These are phyloP conservation scores for Chrysoporthe austroafricana DNA, from an alignment of 2,329 filamentous ascomycete genomes.

Conservation along the genomic window DNA sequence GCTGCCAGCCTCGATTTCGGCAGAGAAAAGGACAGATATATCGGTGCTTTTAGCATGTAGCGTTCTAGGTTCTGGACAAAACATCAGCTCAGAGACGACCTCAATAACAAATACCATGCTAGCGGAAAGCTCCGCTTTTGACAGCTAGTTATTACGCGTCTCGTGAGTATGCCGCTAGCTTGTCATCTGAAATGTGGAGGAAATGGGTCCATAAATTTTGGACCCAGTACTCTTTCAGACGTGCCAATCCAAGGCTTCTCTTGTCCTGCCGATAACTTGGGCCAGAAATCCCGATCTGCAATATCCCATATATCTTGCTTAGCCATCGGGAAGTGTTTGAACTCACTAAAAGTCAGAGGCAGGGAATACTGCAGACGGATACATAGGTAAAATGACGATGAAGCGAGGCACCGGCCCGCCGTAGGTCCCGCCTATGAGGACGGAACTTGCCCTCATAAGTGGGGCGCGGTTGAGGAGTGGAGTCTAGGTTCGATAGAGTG, in stretches of 20 bases:
- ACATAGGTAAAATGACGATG: background rate
- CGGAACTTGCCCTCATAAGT: background rate
- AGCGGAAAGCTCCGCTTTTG: conserved; percentile 17
- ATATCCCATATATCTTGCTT: background rate
- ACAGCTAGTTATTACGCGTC: background rate
- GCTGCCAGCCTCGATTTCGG: too few species aligned
- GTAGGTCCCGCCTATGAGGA: background rate
- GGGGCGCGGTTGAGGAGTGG: background rate
- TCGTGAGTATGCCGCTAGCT: background rate
- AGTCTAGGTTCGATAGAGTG: background rate
- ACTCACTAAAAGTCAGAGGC: background rate
- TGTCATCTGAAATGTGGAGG: background rate
- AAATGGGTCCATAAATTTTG: background rate
- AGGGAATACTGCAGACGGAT: background rate
- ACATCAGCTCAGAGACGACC: too few species aligned
- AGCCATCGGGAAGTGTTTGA: background rate
- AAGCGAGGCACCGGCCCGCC: background rate
- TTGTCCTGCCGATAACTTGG: background rate
- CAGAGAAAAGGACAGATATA: too few species aligned
- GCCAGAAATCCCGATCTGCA: background rate
- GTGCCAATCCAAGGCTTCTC: background rate
- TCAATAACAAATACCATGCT: too few species aligned
- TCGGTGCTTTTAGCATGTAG: too few species aligned
- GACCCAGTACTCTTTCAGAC: background rate
- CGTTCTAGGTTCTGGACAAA: too few species aligned